Percentiles rank a stretch among this genome's conserved stretches.
Conservation (phyloP, 441 rosid genomes). For the Aquilaria agallochum region DNA sequence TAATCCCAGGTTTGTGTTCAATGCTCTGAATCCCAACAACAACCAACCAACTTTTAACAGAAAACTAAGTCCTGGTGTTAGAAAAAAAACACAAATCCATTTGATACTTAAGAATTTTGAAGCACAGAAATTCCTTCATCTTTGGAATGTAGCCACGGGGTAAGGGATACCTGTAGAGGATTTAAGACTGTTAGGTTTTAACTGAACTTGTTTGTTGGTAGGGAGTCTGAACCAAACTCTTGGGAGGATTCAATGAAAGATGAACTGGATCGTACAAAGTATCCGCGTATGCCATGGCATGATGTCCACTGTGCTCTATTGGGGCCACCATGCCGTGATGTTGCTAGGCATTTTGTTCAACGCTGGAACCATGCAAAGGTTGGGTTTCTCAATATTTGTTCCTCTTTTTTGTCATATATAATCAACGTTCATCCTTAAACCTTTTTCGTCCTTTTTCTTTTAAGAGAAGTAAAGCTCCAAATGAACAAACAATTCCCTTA, state of each 20-base stretch:
- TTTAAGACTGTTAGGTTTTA: constrained; percentile 9
- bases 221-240: constrained; percentile 82
- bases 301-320: constrained; percentile 76
- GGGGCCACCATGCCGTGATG: constrained; percentile 84
- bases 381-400: not conserved
- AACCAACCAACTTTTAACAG: not conserved
- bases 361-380: constrained; percentile 89
- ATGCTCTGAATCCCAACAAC: not conserved
- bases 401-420: not conserved
- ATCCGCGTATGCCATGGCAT: constrained; percentile 89
- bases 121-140: too few relatives aligned
- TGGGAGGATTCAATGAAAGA: constrained; percentile 80
- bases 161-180: not conserved
- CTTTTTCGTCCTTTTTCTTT: constrained; percentile 8
- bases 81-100: too few relatives aligned
- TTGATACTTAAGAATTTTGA: too few relatives aligned
- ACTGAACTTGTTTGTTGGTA: constrained; percentile 12
- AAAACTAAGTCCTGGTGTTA: too few relatives aligned
- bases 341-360: constrained; percentile 71
- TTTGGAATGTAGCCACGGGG: too few relatives aligned
- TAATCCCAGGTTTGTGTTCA: constrained; percentile 52
- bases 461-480: constrained; percentile 71
- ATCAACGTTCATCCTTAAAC: constrained; percentile 2
- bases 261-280: constrained; percentile 60
- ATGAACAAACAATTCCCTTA: constrained; percentile 63